Base-by-base conservation (phyloP, 2,329 filamentous ascomycete species). In the Diaporthe amygdali region DNA sequence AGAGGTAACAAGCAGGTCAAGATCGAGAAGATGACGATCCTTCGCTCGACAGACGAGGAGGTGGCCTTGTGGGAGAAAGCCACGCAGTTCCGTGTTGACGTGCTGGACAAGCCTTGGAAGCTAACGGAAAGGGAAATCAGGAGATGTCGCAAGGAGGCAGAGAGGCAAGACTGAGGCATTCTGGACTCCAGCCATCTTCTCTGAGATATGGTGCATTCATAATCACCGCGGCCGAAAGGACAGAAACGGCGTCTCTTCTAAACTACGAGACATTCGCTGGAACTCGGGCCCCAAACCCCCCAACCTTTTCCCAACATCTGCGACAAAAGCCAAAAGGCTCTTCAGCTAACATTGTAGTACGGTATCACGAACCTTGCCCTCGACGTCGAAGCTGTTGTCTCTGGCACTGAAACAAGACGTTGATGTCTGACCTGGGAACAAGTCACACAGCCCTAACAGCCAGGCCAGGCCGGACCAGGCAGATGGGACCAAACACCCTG, bases 51-150 rank as follows among this genome's bases (percentile, higher is more conserved):
- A 0, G 84, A 85, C 55, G 83, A 87, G 41, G 91, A 93, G 77
- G 81, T 91, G 4, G 78, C 76, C 9, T 87, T 91, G 10, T 92
- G 90, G 90, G 83, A 86, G 75, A 89, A 89, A 79, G 81, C 85
- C 54, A 74, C 78, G 22, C 79, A 78, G 37, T 91, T 92, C 76
- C 83, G 84, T 44, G 76, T 76, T 41, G 83, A 88, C 5, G 81
- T 90, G 7, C 81, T 92, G 17, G 78, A 79, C 3, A 80, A 78
- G 69, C 86, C 88, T 0, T 92, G 91, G 91, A 77, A 85, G n/a
- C 75, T 92, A 37, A 83, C 81, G 37, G 78, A 79, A 27, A 83
- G 81, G 70, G 84, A 87, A 67, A 81, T 91, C 55, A 84, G 84
- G 63, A 81, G 79, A 70, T 90, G 87, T 74, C 84, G 84, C 72